Base-by-base conservation (phyloP, 371 early-diverging fungal genomes). In the Circinella minor region DNA sequence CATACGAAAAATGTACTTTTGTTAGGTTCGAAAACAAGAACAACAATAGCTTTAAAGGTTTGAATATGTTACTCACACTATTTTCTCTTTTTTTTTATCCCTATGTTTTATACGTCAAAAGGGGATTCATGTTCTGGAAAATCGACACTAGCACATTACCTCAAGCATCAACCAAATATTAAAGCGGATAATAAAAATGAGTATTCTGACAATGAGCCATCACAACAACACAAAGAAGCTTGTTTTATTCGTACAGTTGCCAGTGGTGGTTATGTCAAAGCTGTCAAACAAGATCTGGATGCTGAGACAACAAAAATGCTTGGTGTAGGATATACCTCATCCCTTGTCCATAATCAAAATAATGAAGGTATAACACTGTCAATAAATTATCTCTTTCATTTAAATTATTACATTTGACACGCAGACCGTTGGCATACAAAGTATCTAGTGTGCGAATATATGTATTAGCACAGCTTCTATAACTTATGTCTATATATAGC, bases 281-380 rank as follows among this genome's bases (percentile, higher is more conserved):
- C 66, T n/a, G 61, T 69, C 63, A 48, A 18, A 34, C 39, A 36
- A 62, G 69, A 65, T 27, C 49, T 65, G 37, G 46, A 63, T 34
- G 66, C 55, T 13, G 74, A 73, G 54, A 77, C 72, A 68, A 77
- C 76, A 36, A 67, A 71, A 47, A 76, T 76, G 61, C 80, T 95
- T 59, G 95, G 92, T 8, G 77, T 95, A 61, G 87, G 92, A 36
- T 95, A 93, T 71, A 81, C 90, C 0, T 95, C 82, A 79, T 78
- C 89, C 74, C 93, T 94, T 66, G 86, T 96, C 57, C 83, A 83
- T 60, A 95, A 95, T 69, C 90, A 91, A 70, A 94, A 94, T 76
- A 85, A 87, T 68, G 89, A 87, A 81, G 89, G 90, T 86, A 81
- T 51, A 57, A 38, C 46, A 7, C 43, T 27, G 27, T 27, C 2